Evolutionary conservation across 371 early-diverging fungal genomes (phyloP), one percentile per base, ranked within the genome.

Genomic region (Basidiobolus heterosporus): DNA sequence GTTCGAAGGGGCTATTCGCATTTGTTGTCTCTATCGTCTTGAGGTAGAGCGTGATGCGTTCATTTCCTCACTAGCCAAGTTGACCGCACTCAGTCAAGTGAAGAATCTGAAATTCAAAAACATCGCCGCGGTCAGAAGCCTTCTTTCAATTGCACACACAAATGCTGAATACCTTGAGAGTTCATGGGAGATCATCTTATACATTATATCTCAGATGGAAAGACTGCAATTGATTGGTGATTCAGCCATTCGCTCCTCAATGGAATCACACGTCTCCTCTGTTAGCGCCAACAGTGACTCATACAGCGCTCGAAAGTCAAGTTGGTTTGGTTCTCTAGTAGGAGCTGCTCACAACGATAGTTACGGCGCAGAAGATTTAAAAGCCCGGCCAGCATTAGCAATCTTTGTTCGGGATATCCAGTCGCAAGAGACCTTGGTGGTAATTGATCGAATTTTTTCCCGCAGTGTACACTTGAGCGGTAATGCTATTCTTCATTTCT

Each of bases 191-290:
- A 90, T 90, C 20, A 85, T 91, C 7, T 68, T 90, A 45, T 69
- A 74, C n/a, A 86, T 88, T 36, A 81, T 90, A 16, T 80, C 79
- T 54, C 87, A 86, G 58, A 62, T 94, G 47, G 95, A 92, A 56
- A 62, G 79, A 7, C 66, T 83, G 49, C 81, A 80, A 47, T 50
- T 80, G 46, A 65, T 80, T 21, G 73, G 69, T 4, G 68, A 57
- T 40, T 53, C 53, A 2, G 57, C 61, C 1, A 72, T 71, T 47
- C 37, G 48, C 37, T 43, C 47, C 14, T 48, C 51, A 37, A 39
- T 58, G 8, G 30, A 30, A 30, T 30, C 30, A 3, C 30, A 30
- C 57, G 56, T 36, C 57, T 54, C 2, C 46, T 60, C 42, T 3
- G 19, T 41, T 5, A 11, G 38, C n/a, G 6, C 5, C 23, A n/a